A percentile compares a stretch with the other conserved stretches of the same genome.
phyloP scores from a whole-genome alignment of 176 grass and related monocot genomes.

The Carex cristatella region DNA sequence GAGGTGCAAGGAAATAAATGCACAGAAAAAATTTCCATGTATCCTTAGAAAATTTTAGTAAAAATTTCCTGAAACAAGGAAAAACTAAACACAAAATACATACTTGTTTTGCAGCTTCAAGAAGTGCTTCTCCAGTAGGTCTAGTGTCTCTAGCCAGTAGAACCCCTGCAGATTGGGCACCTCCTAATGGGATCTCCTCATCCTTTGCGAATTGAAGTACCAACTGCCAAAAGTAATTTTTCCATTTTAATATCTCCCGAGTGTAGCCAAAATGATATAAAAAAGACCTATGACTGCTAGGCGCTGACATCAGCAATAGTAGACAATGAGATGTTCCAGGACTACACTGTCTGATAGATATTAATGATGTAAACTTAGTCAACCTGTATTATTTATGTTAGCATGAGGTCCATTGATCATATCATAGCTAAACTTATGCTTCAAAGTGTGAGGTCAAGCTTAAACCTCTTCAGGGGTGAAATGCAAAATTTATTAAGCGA shows the following conservation, averaged over 20 bases:
- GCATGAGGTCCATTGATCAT: background rate
- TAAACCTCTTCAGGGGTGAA: background rate
- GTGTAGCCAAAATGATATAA: background rate
- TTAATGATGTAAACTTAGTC: background rate
- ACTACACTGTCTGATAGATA: background rate
- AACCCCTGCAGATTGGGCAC: constrained; percentile 43
- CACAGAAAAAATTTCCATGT: background rate
- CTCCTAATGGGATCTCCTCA: constrained; percentile 48
- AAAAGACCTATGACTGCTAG: background rate
- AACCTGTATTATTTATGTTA: background rate
- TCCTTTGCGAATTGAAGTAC: constrained; percentile 63
- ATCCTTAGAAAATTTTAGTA: background rate
- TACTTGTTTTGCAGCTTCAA: constrained; percentile 66
- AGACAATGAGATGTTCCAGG: background rate
- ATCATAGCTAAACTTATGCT: background rate
- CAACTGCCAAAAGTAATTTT: constrained; percentile 34
- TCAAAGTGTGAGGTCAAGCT: background rate
- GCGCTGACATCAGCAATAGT: background rate
- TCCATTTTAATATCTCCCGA: background rate
- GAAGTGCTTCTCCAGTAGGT: constrained; percentile 69
- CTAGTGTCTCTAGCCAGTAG: constrained; percentile 87
- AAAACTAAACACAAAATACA: constrained; percentile 5
- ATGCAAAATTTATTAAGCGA: background rate
- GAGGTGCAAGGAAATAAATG: background rate
- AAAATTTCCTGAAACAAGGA: background rate